These are phyloP conservation scores for Lentithecium fluviatile DNA, from an alignment of 495 filamentous ascomycete species.

Conservation along the genomic window DNA sequence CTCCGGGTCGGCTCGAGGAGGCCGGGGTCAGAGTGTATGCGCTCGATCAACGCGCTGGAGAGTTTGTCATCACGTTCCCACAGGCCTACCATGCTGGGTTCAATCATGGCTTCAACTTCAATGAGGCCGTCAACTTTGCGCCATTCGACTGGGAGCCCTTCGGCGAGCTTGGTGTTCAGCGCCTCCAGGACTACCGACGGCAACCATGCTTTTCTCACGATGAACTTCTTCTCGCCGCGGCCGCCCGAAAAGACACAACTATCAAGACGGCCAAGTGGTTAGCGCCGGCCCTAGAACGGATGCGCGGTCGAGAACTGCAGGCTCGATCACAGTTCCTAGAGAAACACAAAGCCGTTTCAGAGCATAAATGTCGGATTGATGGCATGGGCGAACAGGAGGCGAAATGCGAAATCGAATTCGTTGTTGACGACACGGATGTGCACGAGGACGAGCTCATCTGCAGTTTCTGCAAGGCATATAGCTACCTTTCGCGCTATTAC, in stretches of 20 bases:
- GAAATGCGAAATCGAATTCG: slow-evolving; percentile 33
- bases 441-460: slow-evolving; percentile 88
- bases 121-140: slow-evolving; percentile 98
- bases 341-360: slow-evolving; percentile 58
- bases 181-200: slow-evolving; percentile 81
- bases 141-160: slow-evolving; percentile 95
- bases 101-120: slow-evolving; percentile 88
- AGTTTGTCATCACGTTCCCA: slow-evolving; percentile 81
- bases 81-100: slow-evolving; percentile 49
- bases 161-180: slow-evolving; percentile 80
- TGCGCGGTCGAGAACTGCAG: slow-evolving; percentile 67
- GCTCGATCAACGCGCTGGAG: slow-evolving; percentile 89
- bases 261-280: slow-evolving; percentile 96
- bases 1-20: slow-evolving; percentile 91
- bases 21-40: slow-evolving; percentile 91
- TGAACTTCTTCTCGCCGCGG: slow-evolving; percentile 88
- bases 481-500: slow-evolving; percentile 85
- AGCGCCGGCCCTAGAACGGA: slow-evolving; percentile 77
- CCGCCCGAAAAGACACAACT: slow-evolving; percentile 65
- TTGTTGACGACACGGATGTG: slow-evolving; percentile 29
- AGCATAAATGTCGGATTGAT: slow-evolving; percentile 51
- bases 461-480: slow-evolving; percentile 85
- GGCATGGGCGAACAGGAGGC: slow-evolving; percentile 37
- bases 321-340: slow-evolving; percentile 66
- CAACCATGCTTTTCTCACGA: slow-evolving; percentile 98